phyloP scores from a whole-genome alignment of 345 rosid species.

The Passiflora organensis region DNA sequence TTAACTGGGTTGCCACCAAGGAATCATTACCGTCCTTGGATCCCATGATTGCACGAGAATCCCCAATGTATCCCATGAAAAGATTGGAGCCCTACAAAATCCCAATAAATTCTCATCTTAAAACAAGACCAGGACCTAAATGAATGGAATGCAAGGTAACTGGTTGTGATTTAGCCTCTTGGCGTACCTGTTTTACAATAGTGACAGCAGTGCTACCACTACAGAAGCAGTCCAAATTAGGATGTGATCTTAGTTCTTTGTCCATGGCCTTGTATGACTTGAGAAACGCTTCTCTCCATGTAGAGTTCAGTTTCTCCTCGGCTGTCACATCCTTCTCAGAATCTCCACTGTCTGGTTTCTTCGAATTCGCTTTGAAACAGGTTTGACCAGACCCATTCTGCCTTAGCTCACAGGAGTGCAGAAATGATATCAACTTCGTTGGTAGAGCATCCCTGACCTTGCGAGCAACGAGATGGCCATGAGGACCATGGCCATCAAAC shows the following conservation, averaged over 20 bases:
- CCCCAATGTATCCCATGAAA: constrained; percentile 95
- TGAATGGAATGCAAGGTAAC: neutral
- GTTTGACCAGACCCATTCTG: constrained; percentile 42
- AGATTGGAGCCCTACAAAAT: constrained; percentile 73
- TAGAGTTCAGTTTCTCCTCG: constrained; percentile 46
- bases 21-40: constrained; percentile 70
- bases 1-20: constrained; percentile 81
- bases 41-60: constrained; percentile 96
- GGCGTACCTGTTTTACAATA: constrained; percentile 73
- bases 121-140: constrained; percentile 16
- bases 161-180: constrained; percentile 3
- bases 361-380: constrained; percentile 46
- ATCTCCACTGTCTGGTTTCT: constrained; percentile 45
- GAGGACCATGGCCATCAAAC: constrained; percentile 99
- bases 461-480: constrained; percentile 96
- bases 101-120: constrained; percentile 12
- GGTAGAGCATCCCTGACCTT: constrained; percentile 94
- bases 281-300: constrained; percentile 86
- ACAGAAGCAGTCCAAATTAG: constrained; percentile 94
- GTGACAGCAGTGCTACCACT: constrained; percentile 98
- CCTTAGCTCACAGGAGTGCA: constrained; percentile 49
- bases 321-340: constrained; percentile 40
- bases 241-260: constrained; percentile 89
- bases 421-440: constrained; percentile 56
- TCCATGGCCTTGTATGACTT: constrained; percentile 96